Conservation (phyloP, 192 early-diverging fungal genomes). For the Coemansia sp. region DNA sequence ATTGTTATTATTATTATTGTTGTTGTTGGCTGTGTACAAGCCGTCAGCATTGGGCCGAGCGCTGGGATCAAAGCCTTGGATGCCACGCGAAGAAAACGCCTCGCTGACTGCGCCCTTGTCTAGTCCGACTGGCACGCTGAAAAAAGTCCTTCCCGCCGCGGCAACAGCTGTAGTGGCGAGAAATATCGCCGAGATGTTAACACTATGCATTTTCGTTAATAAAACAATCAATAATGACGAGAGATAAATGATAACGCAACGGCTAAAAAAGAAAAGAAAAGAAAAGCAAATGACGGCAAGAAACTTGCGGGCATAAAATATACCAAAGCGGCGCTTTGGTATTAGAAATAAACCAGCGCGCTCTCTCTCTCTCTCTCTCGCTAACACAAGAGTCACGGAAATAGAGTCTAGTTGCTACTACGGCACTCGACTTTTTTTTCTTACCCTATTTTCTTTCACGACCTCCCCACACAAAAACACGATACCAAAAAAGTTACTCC, state of each 20-base stretch:
- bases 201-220: slow-evolving; percentile 9
- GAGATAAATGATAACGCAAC: background rate
- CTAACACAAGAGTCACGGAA: background rate
- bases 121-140: slow-evolving; percentile 37
- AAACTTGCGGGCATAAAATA: background rate
- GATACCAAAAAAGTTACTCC: background rate
- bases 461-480: background rate
- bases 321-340: background rate
- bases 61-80: slow-evolving; percentile 34
- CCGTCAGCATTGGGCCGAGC: slow-evolving; percentile 24
- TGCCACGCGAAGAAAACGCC: slow-evolving; percentile 32
- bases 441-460: background rate
- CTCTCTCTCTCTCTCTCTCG: background rate
- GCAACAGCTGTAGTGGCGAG: slow-evolving; percentile 27
- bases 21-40: slow-evolving; percentile 17
- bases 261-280: background rate
- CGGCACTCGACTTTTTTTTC: background rate
- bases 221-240: background rate
- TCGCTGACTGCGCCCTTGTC: slow-evolving; percentile 33
- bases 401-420: slow-evolving; percentile 3
- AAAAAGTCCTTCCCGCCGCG: slow-evolving; percentile 29
- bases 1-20: background rate
- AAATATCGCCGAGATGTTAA: slow-evolving; percentile 15
- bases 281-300: background rate
- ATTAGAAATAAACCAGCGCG: background rate